Base-by-base conservation (phyloP, 2,329 filamentous ascomycete species). In the Macrophomina phaseolina region DNA sequence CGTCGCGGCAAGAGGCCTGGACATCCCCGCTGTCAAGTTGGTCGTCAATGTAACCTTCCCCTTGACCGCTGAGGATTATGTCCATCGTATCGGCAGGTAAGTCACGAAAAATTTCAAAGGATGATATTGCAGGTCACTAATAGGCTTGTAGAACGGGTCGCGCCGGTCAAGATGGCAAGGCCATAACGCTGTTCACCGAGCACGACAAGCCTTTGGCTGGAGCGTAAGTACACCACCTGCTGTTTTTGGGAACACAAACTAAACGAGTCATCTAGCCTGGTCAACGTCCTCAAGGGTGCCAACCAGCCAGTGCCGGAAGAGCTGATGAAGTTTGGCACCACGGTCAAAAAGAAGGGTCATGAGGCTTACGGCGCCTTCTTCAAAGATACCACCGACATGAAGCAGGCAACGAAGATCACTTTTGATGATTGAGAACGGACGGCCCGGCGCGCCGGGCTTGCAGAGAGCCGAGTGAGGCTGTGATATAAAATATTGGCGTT, bases 261-360 rank as follows among this genome's bases (percentile, higher is more conserved):
- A 66, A 70, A 16, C 23, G 23, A 23, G 23, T 4, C 34, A n/a
- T 42, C 52, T 72, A 94, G 91, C 9, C 83, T 99, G 73, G 91
- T 98, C 82, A 98, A 98, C 78, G 93, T 99, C 66, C 87, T 99
- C 69, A 96, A 91, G 81, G 92, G 89, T n/a, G 94, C 95, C 30
- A 92, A 93, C 71, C 95, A 99, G 80, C 86, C 89, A 12, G 92
- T 99, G 0, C 95, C 95, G 2, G 93, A 97, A 51, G 91, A 92
- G 32, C 83, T 99, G 45, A 84, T 98, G 78, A 97, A 97, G 81
- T 99, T 97, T 73, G 95, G 95, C 74, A 97, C 93, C 28, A 98
- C 94, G 0, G 95, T 99, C 63, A 99, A 98, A 88, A 97, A 97
- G 88, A 98, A 98, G 93, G 87, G 89, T 58, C 95, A 99, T 81